phyloP scores from a whole-genome alignment of 305 asterid species.

The Solanum hybrid region DNA sequence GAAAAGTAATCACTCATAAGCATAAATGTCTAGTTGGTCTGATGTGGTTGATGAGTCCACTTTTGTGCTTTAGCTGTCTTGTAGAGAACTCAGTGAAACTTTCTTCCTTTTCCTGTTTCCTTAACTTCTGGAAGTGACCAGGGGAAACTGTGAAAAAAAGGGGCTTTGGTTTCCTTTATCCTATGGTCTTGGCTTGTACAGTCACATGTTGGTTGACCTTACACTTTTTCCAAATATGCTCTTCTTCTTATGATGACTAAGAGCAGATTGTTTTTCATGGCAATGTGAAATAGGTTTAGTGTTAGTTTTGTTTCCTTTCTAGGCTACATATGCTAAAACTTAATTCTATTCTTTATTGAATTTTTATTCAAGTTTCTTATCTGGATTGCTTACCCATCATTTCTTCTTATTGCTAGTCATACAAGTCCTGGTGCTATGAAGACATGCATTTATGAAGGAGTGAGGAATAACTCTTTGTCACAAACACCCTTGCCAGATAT shows the following conservation, averaged over 20 bases:
- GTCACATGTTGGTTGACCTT: too few species aligned
- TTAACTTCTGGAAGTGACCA: too few species aligned
- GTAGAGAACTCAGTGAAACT: too few species aligned
- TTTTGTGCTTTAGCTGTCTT: too few species aligned
- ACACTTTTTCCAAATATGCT: too few species aligned
- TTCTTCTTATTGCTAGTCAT: constrained; percentile 50
- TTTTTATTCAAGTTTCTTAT: not conserved
- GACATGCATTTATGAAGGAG: constrained; percentile 77
- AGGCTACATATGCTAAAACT: not conserved
- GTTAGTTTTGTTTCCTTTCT: not conserved
- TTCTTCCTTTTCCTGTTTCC: too few species aligned
- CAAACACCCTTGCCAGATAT: constrained; percentile 47
- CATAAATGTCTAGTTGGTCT: too few species aligned
- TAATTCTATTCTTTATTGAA: not conserved
- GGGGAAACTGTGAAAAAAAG: too few species aligned
- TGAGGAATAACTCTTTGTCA: constrained; percentile 41
- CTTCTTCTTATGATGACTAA: not conserved
- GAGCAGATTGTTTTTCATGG: not conserved
- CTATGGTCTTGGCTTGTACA: too few species aligned
- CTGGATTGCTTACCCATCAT: constrained; percentile 13
- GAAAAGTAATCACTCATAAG: too few species aligned
- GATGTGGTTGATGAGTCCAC: too few species aligned
- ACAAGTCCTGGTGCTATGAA: constrained; percentile 67
- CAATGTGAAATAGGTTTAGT: not conserved
- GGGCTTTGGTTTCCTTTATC: too few species aligned